phyloP scores from a whole-genome alignment of 495 filamentous ascomycete genomes.

The Astrothelium subdiscretum region DNA sequence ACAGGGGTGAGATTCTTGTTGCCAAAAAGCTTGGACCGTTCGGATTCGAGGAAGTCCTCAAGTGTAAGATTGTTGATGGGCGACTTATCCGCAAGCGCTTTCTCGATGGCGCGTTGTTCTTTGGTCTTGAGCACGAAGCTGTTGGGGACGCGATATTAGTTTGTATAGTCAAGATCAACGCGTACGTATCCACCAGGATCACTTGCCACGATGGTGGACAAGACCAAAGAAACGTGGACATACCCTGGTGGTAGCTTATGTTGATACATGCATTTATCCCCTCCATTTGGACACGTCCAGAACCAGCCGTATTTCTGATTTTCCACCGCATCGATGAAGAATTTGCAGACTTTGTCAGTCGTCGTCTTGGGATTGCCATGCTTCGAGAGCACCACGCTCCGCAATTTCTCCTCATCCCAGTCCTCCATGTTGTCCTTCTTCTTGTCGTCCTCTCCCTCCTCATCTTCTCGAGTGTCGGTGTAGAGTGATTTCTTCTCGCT shows the following conservation, averaged over 20 bases:
- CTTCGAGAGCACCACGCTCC: conserved; percentile 82
- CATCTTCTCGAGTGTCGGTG: conserved; percentile 65
- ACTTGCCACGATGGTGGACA: no score
- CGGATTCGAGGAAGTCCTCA: conserved; percentile 92
- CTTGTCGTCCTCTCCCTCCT: conserved; percentile 57
- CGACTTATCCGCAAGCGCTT: conserved; percentile 93
- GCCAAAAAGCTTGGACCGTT: conserved; percentile 86
- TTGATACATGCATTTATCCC: conserved; percentile 96
- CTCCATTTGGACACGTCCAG: conserved; percentile 94
- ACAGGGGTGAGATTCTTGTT: conserved; percentile 67
- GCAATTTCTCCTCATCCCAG: conserved; percentile 95
- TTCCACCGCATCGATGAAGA: conserved; percentile 94
- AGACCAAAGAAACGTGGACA: neutral
- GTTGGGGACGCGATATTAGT: neutral
- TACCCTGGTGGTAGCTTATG: conserved; percentile 90
- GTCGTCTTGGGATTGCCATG: conserved; percentile 93
- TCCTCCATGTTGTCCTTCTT: conserved; percentile 87
- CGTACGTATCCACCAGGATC: no score
- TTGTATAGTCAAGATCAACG: neutral
- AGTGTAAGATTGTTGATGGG: conserved; percentile 88
- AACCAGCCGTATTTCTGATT: conserved; percentile 99
- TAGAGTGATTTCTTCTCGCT: conserved; percentile 85
- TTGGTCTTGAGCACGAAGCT: conserved; percentile 96
- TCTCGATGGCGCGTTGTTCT: conserved; percentile 91
- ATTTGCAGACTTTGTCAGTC: conserved; percentile 99